Evolutionary conservation across 139 green algal genomes (phyloP), one percentile per base, ranked within the genome.

Genomic region (Astrephomene gubernaculifera): DNA sequence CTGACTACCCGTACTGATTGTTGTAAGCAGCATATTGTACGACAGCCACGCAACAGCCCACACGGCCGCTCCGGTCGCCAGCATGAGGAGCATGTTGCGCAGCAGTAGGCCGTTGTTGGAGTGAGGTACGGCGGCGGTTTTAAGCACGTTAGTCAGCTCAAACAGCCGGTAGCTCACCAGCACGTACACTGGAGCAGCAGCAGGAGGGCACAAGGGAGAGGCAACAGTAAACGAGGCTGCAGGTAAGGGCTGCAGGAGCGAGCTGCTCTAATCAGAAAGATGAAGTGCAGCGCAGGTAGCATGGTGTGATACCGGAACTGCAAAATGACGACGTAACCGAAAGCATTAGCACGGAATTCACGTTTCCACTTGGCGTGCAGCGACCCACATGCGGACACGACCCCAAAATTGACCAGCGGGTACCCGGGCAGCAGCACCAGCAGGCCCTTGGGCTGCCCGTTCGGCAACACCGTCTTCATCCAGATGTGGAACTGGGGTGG

Each of bases 401-500:
- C 43, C 12, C 94, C 90, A 87, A 99, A 99, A 92, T 99, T 99
- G 82, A 99, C 63, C 14, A 98, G 87, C 6, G 97, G 96, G 87
- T 98, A 98, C 10, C 91, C 93, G 0, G 89, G 90, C 33, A 99
- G 75, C 60, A 99, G 88, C 44, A 73, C 84, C 63, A 99, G 89
- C 75, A 99, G 89, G 78, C 90, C 78, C 88, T 96, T 96, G 52
- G 97, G 97, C 93, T 99, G 97, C 22, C 94, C 96, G 79, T 99
- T 91, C 8, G 95, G 90, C 0, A 96, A 71, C 41, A 84, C 82
- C 36, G 82, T 95, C 35, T 92, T 87, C 69, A 99, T 89, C 97
- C 97, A 99, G 53, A 97, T 97, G 92, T 99, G 97, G 88, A 98
- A 99, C 90, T 99, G n/a, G n/a, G n/a, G 96, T 10, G 45, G 64